Base-by-base conservation (phyloP, 2,329 filamentous ascomycete genomes). In the Ophiocordyceps robertsii region DNA sequence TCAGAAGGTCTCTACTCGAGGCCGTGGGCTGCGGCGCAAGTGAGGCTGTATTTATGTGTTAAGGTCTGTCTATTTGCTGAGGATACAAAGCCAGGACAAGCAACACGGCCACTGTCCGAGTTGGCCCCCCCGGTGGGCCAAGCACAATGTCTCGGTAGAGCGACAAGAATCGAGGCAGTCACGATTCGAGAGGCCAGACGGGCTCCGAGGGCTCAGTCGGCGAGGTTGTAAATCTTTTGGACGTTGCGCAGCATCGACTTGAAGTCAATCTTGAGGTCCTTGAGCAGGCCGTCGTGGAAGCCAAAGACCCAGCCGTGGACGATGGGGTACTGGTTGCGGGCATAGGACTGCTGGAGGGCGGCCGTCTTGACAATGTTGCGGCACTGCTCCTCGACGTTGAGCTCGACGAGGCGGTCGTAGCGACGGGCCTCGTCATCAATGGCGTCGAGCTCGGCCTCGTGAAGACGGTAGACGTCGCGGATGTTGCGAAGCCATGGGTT, bases 341-440 rank as follows among this genome's bases (percentile, higher is more conserved):
- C 69, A 54, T 76, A 84, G 16, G 68, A 75, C 63, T 87, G 77
- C 63, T 88, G 78, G n/a, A 95, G 80, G 29, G 77, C 77, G 19
- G 82, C 78, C 54, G 87, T 88, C 70, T 87, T 81, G 68, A 83
- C 80, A 49, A 95, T 69, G 52, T 82, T 82, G 57, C 83, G 76
- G 57, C 88, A 77, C 57, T 88, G 82, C 62, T 84, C 77, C 33
- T 80, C 61, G 39, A 95, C 86, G 57, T 93, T 94, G 56, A 92
- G 72, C 69, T 93, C 85, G 40, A 87, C 83, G 44, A 95, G 68
- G 47, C 81, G 80, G 50, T 82, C 63, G 51, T 81, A 80, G 48
- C 80, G 76, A 40, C 73, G 70, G 8, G 69, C 55, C 63, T 73
- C 67, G 65, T 81, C 65, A 56, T 62, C 10, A 60, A 83, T 69